These are phyloP conservation scores for Geotrichum histeridarum DNA, from an alignment of 1,139 yeast genomes.

Conservation along the genomic window DNA sequence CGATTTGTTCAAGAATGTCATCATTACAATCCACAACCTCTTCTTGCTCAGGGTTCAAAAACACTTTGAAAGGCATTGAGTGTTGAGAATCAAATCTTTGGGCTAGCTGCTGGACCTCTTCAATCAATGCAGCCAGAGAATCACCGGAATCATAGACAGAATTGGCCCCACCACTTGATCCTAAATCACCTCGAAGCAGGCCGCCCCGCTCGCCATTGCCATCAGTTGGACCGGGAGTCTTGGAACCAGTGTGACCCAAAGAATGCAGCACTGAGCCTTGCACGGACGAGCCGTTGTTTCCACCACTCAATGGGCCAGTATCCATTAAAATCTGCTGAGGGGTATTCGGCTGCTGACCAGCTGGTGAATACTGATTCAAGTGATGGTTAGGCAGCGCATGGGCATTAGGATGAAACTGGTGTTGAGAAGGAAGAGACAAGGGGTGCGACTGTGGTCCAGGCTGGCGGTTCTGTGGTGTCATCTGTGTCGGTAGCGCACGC, in stretches of 20 bases:
- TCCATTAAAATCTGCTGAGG: conserved; percentile 3
- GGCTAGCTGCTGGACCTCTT: conserved; percentile 16
- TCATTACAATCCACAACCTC: conserved; percentile 18
- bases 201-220: background rate
- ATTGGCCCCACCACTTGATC: background rate
- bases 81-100: conserved; percentile 15
- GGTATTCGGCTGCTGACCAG: background rate
- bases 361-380: conserved; percentile 8
- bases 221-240: background rate
- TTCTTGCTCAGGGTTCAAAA: conserved; percentile 16
- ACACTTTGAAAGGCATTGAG: conserved; percentile 16
- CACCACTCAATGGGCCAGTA: background rate
- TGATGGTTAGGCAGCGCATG: background rate
- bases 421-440: conserved; percentile 14
- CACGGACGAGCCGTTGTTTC: background rate
- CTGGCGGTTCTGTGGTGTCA: background rate
- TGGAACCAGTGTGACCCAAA: background rate
- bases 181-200: background rate
- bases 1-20: conserved; percentile 17
- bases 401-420: conserved; percentile 1
- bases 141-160: background rate
- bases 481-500: conserved; percentile 4
- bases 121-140: conserved; percentile 9
- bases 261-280: background rate
- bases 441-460: conserved; percentile 1